Evolutionary conservation across 2,329 filamentous ascomycete species (phyloP).

Genomic region (Fusarium floridanum): DNA sequence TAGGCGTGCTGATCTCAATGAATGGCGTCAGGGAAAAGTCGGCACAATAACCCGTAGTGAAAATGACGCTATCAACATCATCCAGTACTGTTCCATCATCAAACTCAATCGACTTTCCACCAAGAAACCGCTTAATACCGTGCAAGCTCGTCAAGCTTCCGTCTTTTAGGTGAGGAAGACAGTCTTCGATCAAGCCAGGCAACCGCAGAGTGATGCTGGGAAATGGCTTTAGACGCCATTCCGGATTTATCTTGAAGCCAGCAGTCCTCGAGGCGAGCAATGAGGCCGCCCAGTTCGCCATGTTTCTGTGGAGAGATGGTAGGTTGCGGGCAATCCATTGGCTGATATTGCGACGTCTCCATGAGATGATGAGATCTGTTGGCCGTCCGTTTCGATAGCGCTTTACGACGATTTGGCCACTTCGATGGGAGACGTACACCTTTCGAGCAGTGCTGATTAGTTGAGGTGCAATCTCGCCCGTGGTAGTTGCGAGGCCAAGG

Average conservation of each 20-base stretch:
- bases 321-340: slow-evolving; percentile 23
- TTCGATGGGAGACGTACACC: slow-evolving; percentile 27
- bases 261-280: slow-evolving; percentile 8
- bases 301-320: not conserved
- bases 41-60: slow-evolving; percentile 9
- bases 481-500: slow-evolving; percentile 17
- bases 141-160: slow-evolving; percentile 22
- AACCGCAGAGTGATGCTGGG: slow-evolving; percentile 8
- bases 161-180: slow-evolving; percentile 16
- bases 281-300: slow-evolving; percentile 2
- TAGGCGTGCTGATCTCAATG: slow-evolving; percentile 4
- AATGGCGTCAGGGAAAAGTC: slow-evolving; percentile 29
- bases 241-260: slow-evolving; percentile 1
- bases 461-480: slow-evolving; percentile 15
- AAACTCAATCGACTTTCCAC: slow-evolving; percentile 26
- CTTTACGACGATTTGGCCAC: slow-evolving; percentile 21
- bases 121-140: slow-evolving; percentile 7
- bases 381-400: slow-evolving; percentile 17
- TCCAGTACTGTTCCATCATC: slow-evolving; percentile 26
- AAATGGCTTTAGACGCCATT: slow-evolving; percentile 21
- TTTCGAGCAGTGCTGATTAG: slow-evolving; percentile 6
- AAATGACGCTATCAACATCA: slow-evolving; percentile 16
- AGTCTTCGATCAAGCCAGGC: slow-evolving; percentile 20
- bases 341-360: slow-evolving; percentile 21
- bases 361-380: slow-evolving; percentile 6